phyloP scores from a whole-genome alignment of 176 grass and related monocot genomes.

The Metroxylon sagu region DNA sequence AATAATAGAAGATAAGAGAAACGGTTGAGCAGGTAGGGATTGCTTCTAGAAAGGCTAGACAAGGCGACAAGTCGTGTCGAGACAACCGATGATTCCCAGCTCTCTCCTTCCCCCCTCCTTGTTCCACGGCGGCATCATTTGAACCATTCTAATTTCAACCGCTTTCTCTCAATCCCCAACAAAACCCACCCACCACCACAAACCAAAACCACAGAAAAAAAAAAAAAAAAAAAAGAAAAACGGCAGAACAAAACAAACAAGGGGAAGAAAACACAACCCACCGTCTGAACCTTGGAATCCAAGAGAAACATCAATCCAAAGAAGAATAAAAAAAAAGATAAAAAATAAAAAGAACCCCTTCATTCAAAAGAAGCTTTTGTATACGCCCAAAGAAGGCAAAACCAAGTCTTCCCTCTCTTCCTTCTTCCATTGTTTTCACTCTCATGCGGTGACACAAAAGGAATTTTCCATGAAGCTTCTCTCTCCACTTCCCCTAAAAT shows the following conservation, averaged over 20 bases:
- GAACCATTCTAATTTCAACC: background rate
- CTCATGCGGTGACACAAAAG: too few species aligned
- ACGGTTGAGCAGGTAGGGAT: background rate
- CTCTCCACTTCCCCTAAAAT: background rate
- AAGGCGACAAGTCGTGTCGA: slow-evolving; percentile 14
- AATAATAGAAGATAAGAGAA: background rate
- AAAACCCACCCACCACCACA: background rate
- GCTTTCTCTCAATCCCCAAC: background rate
- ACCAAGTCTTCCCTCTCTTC: background rate
- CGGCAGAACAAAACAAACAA: slow-evolving; percentile 36
- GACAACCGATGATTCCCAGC: slow-evolving; percentile 7
- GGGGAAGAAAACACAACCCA: slow-evolving; percentile 13
- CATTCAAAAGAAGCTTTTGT: slow-evolving; percentile 26
- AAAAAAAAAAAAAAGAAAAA: too few species aligned
- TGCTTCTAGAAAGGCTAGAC: slow-evolving; percentile 42
- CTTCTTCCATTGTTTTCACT: background rate
- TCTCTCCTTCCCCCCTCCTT: too few species aligned
- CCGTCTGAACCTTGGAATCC: slow-evolving; percentile 39
- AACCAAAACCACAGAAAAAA: too few species aligned
- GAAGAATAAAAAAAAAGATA: slow-evolving; percentile 14
- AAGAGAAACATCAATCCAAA: slow-evolving; percentile 18
- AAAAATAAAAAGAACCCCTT: slow-evolving; percentile 24
- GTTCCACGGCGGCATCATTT: slow-evolving; percentile 18
- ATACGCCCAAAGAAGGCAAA: slow-evolving; percentile 15
- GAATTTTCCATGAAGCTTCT: background rate